Percentiles rank a stretch among this genome's conserved stretches.
Conservation (phyloP, 208 protist species). For the Trypanosoma avium region DNA sequence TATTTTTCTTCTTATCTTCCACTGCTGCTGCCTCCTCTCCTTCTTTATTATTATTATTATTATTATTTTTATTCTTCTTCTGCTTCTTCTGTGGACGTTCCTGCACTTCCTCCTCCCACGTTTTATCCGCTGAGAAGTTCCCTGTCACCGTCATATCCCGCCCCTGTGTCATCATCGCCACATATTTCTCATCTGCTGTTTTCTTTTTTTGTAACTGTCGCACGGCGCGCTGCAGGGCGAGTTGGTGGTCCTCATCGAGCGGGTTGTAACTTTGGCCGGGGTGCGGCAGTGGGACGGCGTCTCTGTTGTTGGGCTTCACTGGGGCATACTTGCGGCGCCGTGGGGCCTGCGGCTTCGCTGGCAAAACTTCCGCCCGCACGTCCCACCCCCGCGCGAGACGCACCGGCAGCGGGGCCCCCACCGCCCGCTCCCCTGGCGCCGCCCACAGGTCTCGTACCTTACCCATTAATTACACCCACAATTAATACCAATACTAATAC, state of each 20-base stretch:
- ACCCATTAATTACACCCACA: no score
- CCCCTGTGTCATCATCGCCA: slow-evolving; percentile 63
- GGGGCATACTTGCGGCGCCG: slow-evolving; percentile 77
- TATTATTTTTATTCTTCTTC: slow-evolving; percentile 3
- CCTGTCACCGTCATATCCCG: slow-evolving; percentile 43
- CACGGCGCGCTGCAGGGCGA: slow-evolving; percentile 57
- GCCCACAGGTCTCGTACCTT: slow-evolving; percentile 74
- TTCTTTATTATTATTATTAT: not conserved
- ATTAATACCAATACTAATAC: no score
- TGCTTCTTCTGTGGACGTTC: slow-evolving; percentile 18
- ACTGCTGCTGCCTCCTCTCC: not conserved
- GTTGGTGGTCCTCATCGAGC: slow-evolving; percentile 69
- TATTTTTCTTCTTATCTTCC: slow-evolving; percentile 37
- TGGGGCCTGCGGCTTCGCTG: slow-evolving; percentile 49
- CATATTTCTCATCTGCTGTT: slow-evolving; percentile 67
- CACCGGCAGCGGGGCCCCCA: slow-evolving; percentile 56
- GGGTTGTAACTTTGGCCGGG: slow-evolving; percentile 90
- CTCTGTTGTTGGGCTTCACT: slow-evolving; percentile 79
- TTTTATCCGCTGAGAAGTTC: slow-evolving; percentile 71
- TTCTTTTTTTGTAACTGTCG: slow-evolving; percentile 64
- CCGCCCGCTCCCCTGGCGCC: slow-evolving; percentile 38
- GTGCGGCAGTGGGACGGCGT: slow-evolving; percentile 66
- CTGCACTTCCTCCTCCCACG: slow-evolving; percentile 78
- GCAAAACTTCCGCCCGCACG: slow-evolving; percentile 61
- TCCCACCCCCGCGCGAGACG: slow-evolving; percentile 53